Conservation (phyloP, 345 rosid genomes). For the Clarkia xantiana region DNA sequence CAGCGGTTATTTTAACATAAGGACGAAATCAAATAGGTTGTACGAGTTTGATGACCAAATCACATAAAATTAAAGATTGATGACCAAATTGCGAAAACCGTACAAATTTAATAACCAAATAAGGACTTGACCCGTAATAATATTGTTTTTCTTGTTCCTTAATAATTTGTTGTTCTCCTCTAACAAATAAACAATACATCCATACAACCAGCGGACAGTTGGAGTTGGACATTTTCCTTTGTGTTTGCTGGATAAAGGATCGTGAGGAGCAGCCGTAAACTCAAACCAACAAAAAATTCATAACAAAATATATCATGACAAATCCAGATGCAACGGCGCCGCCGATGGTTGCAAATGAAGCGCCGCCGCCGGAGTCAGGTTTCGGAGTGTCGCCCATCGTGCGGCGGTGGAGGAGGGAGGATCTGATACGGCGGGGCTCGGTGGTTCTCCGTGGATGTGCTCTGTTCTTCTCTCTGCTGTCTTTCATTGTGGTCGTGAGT, state of each 20-base stretch:
- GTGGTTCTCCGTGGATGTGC: constrained; percentile 39
- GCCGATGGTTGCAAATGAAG: background rate
- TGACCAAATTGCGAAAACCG: no score
- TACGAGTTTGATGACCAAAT: background rate
- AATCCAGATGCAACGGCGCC: constrained; percentile 10
- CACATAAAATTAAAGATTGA: no score
- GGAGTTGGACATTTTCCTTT: no score
- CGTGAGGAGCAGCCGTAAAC: background rate
- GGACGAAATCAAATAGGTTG: no score
- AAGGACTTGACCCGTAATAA: no score
- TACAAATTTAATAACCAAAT: no score
- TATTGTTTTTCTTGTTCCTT: no score
- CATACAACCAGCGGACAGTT: no score
- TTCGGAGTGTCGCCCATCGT: constrained; percentile 29
- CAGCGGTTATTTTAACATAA: no score
- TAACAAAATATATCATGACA: background rate
- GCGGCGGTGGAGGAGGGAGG: constrained; percentile 62
- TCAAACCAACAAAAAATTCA: background rate
- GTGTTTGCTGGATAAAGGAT: no score
- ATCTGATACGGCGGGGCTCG: constrained; percentile 43
- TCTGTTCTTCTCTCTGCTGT: constrained; percentile 54
- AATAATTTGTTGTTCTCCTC: no score
- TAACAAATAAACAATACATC: no score
- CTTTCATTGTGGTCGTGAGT: constrained; percentile 60
- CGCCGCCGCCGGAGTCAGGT: constrained; percentile 4